A percentile compares a stretch with the other conserved stretches of the same genome.
Conservation (phyloP, 2,329 filamentous ascomycete species). For the Colletotrichum sojae region DNA sequence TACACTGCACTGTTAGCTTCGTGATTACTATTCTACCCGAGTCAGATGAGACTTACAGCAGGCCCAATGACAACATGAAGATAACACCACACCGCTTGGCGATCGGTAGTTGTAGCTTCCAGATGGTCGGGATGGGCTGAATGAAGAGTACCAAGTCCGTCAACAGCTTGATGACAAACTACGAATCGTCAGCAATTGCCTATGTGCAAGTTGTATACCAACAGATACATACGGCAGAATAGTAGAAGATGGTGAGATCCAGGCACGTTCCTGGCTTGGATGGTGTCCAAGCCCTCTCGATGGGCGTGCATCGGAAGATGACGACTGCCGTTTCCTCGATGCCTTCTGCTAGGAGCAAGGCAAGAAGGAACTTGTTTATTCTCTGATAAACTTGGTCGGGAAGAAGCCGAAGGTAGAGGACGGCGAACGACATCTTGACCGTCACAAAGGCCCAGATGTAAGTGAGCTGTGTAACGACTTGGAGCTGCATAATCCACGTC, state of each 20-base stretch:
- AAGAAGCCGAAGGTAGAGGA: constrained; percentile 39
- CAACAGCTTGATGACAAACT: constrained; percentile 53
- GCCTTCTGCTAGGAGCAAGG: constrained; percentile 37
- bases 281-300: constrained; percentile 41
- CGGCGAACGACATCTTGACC: constrained; percentile 40
- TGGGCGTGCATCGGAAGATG: constrained; percentile 40
- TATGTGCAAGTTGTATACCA: background rate
- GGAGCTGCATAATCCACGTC: constrained; percentile 14
- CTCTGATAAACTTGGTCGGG: constrained; percentile 35
- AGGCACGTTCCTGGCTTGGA: constrained; percentile 37
- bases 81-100: constrained; percentile 48
- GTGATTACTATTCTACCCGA: background rate
- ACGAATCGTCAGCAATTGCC: background rate
- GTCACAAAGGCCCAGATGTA: constrained; percentile 42
- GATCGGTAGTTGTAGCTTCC: constrained; percentile 51
- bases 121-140: constrained; percentile 55
- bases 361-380: constrained; percentile 39
- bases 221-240: constrained; percentile 20
- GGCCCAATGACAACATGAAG: constrained; percentile 47
- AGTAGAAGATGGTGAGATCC: constrained; percentile 48
- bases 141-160: constrained; percentile 55
- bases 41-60: constrained; percentile 42
- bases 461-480: constrained; percentile 41
- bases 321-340: constrained; percentile 39
- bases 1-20: constrained; percentile 39